These are phyloP conservation scores for Pyrenula aspistea DNA, from an alignment of 495 filamentous ascomycete genomes.

Conservation along the genomic window DNA sequence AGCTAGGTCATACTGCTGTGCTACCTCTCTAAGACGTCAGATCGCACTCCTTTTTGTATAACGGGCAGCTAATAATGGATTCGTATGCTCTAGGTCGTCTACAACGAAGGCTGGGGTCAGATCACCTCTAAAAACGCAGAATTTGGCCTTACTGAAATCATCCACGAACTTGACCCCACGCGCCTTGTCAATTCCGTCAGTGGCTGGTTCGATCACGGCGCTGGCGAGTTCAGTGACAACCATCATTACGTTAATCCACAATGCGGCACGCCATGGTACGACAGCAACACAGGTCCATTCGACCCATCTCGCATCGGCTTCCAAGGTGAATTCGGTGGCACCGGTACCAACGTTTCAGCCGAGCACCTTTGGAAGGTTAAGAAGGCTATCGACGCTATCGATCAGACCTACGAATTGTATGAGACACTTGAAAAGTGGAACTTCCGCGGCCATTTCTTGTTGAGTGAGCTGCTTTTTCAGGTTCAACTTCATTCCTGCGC, in stretches of 20 bases:
- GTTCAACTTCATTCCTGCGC: too few species aligned
- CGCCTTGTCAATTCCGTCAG: constrained; percentile 46
- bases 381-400: constrained; percentile 40
- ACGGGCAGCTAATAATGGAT: too few species aligned
- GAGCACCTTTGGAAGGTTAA: constrained; percentile 48
- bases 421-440: constrained; percentile 46
- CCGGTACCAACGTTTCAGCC: constrained; percentile 47
- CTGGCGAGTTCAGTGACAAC: constrained; percentile 52
- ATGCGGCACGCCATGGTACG: constrained; percentile 55
- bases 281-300: constrained; percentile 39
- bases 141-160: constrained; percentile 35
- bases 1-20: neutral
- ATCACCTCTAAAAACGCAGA: constrained; percentile 36
- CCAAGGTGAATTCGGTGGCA: constrained; percentile 58
- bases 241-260: constrained; percentile 63
- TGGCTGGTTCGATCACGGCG: constrained; percentile 51
- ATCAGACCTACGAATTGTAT: constrained; percentile 56
- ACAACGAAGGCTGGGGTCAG: constrained; percentile 66
- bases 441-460: constrained; percentile 41
- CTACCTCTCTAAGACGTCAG: constrained; percentile 1
- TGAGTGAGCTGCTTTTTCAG: constrained; percentile 47
- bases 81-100: constrained; percentile 48
- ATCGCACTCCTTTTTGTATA: neutral
- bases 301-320: constrained; percentile 48
- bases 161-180: constrained; percentile 46